Percentiles rank a stretch among this genome's conserved stretches.
These are phyloP conservation scores for Colletotrichum sp. DNA, from an alignment of 2,329 filamentous ascomycete genomes.

Conservation along the genomic window DNA sequence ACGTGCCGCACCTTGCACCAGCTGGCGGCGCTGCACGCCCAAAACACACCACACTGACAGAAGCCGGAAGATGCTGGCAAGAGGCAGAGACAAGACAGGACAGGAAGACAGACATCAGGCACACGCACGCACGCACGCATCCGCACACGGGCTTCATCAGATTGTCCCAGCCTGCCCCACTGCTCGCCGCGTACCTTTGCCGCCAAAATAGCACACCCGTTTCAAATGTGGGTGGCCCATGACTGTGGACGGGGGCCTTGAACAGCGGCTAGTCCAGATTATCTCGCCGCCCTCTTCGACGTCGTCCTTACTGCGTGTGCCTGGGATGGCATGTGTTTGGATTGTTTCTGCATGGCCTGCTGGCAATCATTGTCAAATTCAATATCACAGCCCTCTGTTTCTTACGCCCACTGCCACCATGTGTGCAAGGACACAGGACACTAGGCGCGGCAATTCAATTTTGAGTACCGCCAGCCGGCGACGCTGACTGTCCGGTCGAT, in stretches of 20 bases:
- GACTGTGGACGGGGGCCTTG: not conserved
- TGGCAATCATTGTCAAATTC: not conserved
- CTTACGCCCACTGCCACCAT: not conserved
- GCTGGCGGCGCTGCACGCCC: constrained; percentile 10
- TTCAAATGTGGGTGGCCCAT: constrained; percentile 8
- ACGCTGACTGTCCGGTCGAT: not conserved
- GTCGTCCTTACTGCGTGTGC: not conserved
- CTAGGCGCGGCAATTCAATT: not conserved
- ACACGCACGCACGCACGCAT: not conserved
- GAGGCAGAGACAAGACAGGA: not conserved
- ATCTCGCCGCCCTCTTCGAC: not conserved
- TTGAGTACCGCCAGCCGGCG: not conserved
- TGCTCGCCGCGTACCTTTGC: not conserved
- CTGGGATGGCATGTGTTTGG: not conserved
- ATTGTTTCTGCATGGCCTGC: not conserved
- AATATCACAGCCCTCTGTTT: not conserved
- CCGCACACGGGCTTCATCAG: not conserved
- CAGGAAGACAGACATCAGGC: not conserved
- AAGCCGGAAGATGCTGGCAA: not conserved
- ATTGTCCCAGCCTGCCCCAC: constrained; percentile 2
- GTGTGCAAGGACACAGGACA: not conserved
- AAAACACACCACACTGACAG: not conserved
- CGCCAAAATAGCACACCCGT: constrained; percentile 16
- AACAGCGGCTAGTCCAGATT: not conserved
- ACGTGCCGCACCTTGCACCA: constrained; percentile 10